Evolutionary conservation across 2,329 filamentous ascomycete species (phyloP), one percentile per base, ranked within the genome.

Genomic region (Fusarium kyushuense): DNA sequence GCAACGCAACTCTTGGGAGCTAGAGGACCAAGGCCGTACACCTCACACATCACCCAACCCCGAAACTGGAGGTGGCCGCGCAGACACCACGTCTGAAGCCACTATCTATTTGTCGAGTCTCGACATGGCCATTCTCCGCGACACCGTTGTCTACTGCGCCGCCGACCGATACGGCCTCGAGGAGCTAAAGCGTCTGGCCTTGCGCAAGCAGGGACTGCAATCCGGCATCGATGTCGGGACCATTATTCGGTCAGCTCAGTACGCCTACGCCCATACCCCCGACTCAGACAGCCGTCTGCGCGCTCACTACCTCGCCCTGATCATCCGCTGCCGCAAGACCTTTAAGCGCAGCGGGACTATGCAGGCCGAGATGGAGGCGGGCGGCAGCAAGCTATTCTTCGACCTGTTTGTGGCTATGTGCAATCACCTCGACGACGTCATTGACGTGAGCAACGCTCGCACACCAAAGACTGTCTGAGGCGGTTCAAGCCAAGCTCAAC

Each of bases 341-440:
- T 97, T 98, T 82, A 97, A 97, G 90, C 90, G 92, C 83, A 97
- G 94, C 84, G 94, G 94, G 82, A 97, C 94, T 81, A 97, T 97
- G 94, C 94, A 97, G 87, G 91, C 92, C 84, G 94, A 97, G 85
- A 97, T 98, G 94, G 93, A 97, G 85, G 89, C 89, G 81, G 94
- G 94, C 80, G 94, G 84, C 76, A 87, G 89, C 83, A 94, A 94
- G 86, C 87, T 97, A 83, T 97, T 96, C 87, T 98, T 98, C 84
- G 94, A 97, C 86, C 86, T 98, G 81, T 98, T 97, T 81, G 94
- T 97, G 79, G 94, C 94, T 76, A 92, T 97, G 91, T 97, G 93
- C 86, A 97, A 97, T 84, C 94, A 97, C 84, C 91, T 97, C 77
- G 94, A 97, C 87, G 94, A 97, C 82, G 89, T 97, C 82, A 91